Evolutionary conservation across 768 basidiomycete genomes (phyloP), one percentile per base, ranked within the genome.

Genomic region (Xerocomellus amylosporus): DNA sequence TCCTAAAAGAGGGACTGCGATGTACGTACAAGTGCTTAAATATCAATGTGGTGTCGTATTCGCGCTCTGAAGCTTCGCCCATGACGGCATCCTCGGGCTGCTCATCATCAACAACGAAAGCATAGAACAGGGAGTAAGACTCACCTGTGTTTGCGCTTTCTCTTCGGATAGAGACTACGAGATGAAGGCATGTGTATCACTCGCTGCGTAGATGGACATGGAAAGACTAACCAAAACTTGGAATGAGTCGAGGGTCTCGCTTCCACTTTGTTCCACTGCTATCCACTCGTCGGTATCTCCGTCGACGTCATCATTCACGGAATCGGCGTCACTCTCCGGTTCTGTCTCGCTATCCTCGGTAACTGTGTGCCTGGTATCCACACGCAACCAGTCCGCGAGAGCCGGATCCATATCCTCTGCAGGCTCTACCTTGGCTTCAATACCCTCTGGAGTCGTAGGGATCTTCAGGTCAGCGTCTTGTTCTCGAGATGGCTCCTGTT

Each of bases 21-120:
- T 8, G 4, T 3, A 75, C 87, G 54, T 57, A 92, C 88, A 95
- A 69, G 73, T 97, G 91, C 61, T 70, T 84, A 73, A 97, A 96
- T 49, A 95, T 90, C 58, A 75, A 72, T 22, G 84, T 81, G 42
- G 83, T 77, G 69, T 96, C 92, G 55, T 96, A 95, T 58, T 87
- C 84, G 77, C 81, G 85, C 2, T 83, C 88, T 0, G 82, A 77
- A 28, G 73, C 78, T 62, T 90, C 90, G 13, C 90, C 92, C 90
- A 94, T 93, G 19, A 69, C 76, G 19, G 77, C 73, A 55, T 79
- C 77, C 47, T 61, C 53, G 8, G 47, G 20, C 64, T 66, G 19
- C 6, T 42, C 17, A 20, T 43, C 9, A 20, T 58, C 37, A 56
- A 49, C 8, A 24, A 43, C 19, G 12, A 33, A 26, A 26, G 4